Evolutionary conservation across 441 rosid genomes (phyloP), one percentile per base, ranked within the genome.

Genomic region (Populus tomentosa): DNA sequence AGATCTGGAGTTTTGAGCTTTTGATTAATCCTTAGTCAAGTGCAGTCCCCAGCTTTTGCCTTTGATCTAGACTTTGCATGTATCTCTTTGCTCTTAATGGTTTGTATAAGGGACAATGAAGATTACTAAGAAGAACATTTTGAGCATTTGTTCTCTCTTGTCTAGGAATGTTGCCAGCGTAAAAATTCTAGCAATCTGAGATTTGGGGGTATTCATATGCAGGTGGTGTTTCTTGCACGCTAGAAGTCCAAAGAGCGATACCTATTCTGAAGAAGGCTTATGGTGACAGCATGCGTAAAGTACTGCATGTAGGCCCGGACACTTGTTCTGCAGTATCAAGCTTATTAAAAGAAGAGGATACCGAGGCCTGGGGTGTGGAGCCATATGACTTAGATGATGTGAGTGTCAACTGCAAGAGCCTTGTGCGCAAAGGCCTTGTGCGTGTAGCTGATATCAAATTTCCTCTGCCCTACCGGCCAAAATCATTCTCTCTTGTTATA

Each of bases 371-470:
- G 94, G 94, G 96, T 50, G 84, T 91, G 56, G 96, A 91, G 79
- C 94, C 96, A 13, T 91, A 91, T 50, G 96, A 91, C 69, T 67
- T 91, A 42, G 96, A 90, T 32, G 94, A 91, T 77, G 85, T 82
- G 72, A 89, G 86, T 81, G 81, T 78, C 75, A 81, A 69, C 64
- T 91, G 96, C 89, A 89, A 81, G 75, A 71, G 82, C 61, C 88
- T 90, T 72, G 89, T 91, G 69, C 88, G 80, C 70, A 90, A 82
- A 85, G 96, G 92, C 80, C 67, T 87, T 46, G 91, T 90, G 70
- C 88, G 92, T 24, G 86, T 85, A 68, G 91, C 92, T 62, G 95
- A 91, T 83, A 90, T 91, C 82, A 91, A 88, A 85, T 91, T 85
- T 82, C 84, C 88, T 72, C 85, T 91, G 59, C 90, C 94, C 20